Evolutionary conservation across 495 filamentous ascomycete species (phyloP).

Genomic region (Tetracladium marchalianum): DNA sequence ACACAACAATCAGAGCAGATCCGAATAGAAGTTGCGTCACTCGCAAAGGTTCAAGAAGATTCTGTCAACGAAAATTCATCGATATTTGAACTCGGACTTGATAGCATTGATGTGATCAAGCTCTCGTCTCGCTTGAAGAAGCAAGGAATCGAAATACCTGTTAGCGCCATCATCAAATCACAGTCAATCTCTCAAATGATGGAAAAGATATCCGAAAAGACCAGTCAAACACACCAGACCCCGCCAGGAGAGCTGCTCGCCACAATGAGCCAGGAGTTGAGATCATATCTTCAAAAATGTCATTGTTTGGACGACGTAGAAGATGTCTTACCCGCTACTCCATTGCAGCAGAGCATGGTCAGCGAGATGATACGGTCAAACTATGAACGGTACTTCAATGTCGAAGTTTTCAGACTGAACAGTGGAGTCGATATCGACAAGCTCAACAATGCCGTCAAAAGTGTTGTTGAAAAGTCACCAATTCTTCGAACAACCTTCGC

Average conservation of each 20-base stretch:
- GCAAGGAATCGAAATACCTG: constrained; percentile 45
- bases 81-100: constrained; percentile 76
- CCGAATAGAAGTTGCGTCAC: constrained; percentile 45
- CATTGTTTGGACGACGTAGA: constrained; percentile 31
- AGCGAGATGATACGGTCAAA: constrained; percentile 60
- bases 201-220: background rate
- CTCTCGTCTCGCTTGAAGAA: constrained; percentile 55
- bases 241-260: constrained; percentile 14
- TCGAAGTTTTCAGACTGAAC: constrained; percentile 52
- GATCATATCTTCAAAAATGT: constrained; percentile 24
- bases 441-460: constrained; percentile 50
- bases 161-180: constrained; percentile 59
- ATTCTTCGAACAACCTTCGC: constrained; percentile 70
- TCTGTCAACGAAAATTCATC: constrained; percentile 60
- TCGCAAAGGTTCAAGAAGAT: constrained; percentile 41
- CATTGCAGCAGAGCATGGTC: constrained; percentile 77
- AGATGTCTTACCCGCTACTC: constrained; percentile 51
- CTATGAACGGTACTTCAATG: constrained; percentile 68
- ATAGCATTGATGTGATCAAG: constrained; percentile 72
- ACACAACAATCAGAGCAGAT: constrained; percentile 35
- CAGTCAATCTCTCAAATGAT: constrained; percentile 51
- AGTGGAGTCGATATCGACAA: constrained; percentile 34
- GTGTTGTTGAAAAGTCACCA: constrained; percentile 45
- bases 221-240: background rate
- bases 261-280: constrained; percentile 25